Conservation (phyloP, 306 rosid genomes). For the Comarum palustre region DNA sequence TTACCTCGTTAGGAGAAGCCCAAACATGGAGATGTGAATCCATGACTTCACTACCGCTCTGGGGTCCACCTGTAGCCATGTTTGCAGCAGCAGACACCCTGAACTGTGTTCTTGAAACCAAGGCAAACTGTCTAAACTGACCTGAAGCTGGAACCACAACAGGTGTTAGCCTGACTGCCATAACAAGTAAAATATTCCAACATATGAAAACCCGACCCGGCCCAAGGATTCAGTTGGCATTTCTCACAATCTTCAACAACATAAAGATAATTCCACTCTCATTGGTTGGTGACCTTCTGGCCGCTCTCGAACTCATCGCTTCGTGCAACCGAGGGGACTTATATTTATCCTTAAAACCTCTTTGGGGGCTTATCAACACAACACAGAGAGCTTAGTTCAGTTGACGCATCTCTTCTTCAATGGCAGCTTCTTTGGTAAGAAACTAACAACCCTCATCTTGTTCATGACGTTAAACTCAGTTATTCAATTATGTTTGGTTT, state of each 20-base stretch:
- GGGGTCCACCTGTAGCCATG: conserved; percentile 38
- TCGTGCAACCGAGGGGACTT: not conserved
- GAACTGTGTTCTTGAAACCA: conserved; percentile 16
- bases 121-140: not conserved
- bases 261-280: not conserved
- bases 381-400: not conserved
- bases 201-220: not conserved
- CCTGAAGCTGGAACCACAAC: conserved; percentile 23
- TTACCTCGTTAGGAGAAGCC: conserved; percentile 79
- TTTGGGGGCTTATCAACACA: not conserved
- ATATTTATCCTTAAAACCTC: not conserved
- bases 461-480: too few species aligned
- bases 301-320: conserved; percentile 20
- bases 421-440: conserved; percentile 49
- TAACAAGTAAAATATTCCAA: not conserved
- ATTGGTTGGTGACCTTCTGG: not conserved
- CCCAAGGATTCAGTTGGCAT: conserved; percentile 15
- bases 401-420: conserved; percentile 16
- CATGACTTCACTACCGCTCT: conserved; percentile 33
- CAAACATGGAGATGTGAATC: conserved; percentile 93
- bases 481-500: not conserved
- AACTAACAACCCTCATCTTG: too few species aligned
- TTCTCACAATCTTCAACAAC: not conserved
- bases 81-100: conserved; percentile 18
- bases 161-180: conserved; percentile 26